Conservation (phyloP, 2,329 filamentous ascomycete genomes). For the Diaporthe longicolla region DNA sequence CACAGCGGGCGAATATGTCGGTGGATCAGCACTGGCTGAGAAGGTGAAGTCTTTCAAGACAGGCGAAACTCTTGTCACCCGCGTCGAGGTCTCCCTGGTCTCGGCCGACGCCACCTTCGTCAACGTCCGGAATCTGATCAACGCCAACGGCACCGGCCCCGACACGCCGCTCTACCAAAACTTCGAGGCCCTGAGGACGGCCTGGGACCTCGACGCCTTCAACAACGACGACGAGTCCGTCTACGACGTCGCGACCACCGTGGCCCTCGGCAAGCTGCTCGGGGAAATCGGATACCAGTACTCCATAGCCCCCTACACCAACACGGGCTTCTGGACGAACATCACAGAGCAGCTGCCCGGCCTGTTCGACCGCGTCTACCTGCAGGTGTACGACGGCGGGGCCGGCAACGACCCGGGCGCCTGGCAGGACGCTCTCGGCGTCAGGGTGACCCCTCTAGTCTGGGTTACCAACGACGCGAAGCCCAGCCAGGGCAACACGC, state of each 20-base stretch:
- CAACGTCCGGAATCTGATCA: conserved; percentile 53
- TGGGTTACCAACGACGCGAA: conserved; percentile 29
- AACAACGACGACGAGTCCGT: conserved; percentile 59
- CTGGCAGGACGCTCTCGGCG: conserved; percentile 23
- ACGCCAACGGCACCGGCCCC: conserved; percentile 49
- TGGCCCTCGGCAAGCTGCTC: conserved; percentile 56
- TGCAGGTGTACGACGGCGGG: conserved; percentile 33
- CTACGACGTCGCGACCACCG: conserved; percentile 56
- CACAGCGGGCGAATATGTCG: conserved; percentile 36
- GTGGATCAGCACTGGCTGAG: conserved; percentile 54
- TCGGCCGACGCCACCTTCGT: conserved; percentile 52
- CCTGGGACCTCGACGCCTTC: conserved; percentile 58
- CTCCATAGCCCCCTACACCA: conserved; percentile 57
- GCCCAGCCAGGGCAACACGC: conserved; percentile 25
- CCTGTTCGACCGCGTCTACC: conserved; percentile 41
- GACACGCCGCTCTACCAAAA: conserved; percentile 53
- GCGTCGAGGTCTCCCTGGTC: conserved; percentile 53
- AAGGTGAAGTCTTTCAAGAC: conserved; percentile 59
- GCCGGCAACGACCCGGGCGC: conserved; percentile 19
- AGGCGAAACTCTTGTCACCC: conserved; percentile 50
- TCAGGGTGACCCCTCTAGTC: conserved; percentile 22
- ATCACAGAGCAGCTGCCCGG: conserved; percentile 47
- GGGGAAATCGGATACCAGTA: conserved; percentile 56
- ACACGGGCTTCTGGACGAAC: conserved; percentile 52
- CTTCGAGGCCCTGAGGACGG: conserved; percentile 53